phyloP scores from a whole-genome alignment of 257 asterid species.

The Nicotiana paniculata region DNA sequence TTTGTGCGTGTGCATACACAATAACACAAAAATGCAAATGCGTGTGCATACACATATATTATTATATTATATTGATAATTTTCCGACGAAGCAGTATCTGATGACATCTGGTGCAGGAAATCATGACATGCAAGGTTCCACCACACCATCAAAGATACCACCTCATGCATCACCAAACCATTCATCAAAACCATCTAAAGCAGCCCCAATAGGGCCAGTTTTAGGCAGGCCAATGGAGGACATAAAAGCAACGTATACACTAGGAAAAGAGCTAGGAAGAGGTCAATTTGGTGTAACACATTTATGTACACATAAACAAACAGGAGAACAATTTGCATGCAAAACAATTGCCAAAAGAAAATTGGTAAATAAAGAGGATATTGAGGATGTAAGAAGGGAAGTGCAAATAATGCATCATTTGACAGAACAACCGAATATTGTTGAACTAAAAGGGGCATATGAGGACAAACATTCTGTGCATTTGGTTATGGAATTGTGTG shows the following conservation, averaged over 20 bases:
- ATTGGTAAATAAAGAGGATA: slow-evolving; percentile 48
- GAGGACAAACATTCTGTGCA: slow-evolving; percentile 62
- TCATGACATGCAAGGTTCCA: background rate
- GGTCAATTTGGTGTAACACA: slow-evolving; percentile 58
- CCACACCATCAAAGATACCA: background rate
- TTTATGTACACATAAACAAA: slow-evolving; percentile 47
- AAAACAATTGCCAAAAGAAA: slow-evolving; percentile 63
- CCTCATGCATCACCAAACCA: slow-evolving; percentile 27
- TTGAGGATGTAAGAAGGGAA: slow-evolving; percentile 59
- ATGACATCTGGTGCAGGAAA: background rate
- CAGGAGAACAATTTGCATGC: slow-evolving; percentile 54
- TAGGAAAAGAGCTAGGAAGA: slow-evolving; percentile 60
- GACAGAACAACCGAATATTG: slow-evolving; percentile 55
- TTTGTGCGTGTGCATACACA: background rate
- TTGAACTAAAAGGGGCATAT: slow-evolving; percentile 54
- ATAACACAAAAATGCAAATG: background rate
- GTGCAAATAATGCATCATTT: slow-evolving; percentile 65
- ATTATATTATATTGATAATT: background rate
- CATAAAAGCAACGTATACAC: slow-evolving; percentile 34
- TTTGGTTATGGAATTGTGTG: slow-evolving; percentile 57
- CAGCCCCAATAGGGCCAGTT: slow-evolving; percentile 40
- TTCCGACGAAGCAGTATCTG: background rate
- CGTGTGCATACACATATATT: background rate
- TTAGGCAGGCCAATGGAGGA: slow-evolving; percentile 67
- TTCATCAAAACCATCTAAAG: slow-evolving; percentile 17